phyloP scores from a whole-genome alignment of 106 monocot species.

The Apostasia shenzhenica region DNA sequence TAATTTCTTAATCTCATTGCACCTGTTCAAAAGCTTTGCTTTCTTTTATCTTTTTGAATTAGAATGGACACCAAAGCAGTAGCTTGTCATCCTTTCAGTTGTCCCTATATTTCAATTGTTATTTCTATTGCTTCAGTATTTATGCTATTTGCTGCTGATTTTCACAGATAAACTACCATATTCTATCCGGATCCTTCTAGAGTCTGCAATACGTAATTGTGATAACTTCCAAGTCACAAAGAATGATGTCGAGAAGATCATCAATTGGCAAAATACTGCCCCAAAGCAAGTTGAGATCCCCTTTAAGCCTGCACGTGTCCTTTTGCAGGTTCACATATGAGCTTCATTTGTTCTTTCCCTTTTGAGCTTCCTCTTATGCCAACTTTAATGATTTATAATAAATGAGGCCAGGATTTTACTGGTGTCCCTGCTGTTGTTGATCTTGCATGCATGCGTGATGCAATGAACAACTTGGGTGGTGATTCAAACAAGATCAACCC shows the following conservation, averaged over 20 bases:
- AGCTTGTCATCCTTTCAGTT: no score
- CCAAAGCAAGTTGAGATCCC: slow-evolving; percentile 84
- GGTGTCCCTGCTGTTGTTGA: slow-evolving; percentile 93
- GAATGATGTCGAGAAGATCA: slow-evolving; percentile 87
- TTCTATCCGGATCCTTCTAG: slow-evolving; percentile 78
- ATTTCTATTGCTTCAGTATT: background rate
- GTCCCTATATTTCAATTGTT: background rate
- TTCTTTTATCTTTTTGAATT: background rate
- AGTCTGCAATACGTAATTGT: slow-evolving; percentile 91
- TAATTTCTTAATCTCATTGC: background rate
- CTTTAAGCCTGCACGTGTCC: slow-evolving; percentile 96
- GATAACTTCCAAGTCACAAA: slow-evolving; percentile 87
- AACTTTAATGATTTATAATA: background rate
- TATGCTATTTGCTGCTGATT: background rate
- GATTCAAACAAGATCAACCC: slow-evolving; percentile 82
- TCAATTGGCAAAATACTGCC: slow-evolving; percentile 92
- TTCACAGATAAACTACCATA: slow-evolving; percentile 74
- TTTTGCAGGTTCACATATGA: slow-evolving; percentile 62
- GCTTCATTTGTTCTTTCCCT: background rate
- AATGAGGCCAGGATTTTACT: slow-evolving; percentile 62
- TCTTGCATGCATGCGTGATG: slow-evolving; percentile 88
- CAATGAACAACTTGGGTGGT: slow-evolving; percentile 73
- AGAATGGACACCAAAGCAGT: no score
- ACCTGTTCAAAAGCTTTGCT: background rate
- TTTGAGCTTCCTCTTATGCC: background rate